These are phyloP conservation scores for Aleurites moluccanus DNA, from an alignment of 441 rosid species.

Conservation along the genomic window DNA sequence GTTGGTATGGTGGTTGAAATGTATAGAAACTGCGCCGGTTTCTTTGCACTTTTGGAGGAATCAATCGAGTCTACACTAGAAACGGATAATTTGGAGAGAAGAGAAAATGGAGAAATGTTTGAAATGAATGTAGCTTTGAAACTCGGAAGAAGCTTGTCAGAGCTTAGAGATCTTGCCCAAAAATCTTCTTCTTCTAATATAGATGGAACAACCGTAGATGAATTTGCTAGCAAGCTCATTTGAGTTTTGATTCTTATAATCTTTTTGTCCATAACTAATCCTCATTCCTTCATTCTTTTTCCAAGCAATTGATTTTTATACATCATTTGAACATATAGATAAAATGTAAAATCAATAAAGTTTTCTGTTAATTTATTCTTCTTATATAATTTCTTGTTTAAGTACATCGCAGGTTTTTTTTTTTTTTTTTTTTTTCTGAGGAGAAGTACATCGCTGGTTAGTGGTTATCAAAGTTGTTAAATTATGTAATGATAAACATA, in stretches of 20 bases:
- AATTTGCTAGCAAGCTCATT: slow-evolving; percentile 74
- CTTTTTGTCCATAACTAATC: neutral
- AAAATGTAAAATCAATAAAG: too few species aligned
- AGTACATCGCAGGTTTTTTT: too few species aligned
- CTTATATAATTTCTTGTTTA: too few species aligned
- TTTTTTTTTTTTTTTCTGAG: too few species aligned
- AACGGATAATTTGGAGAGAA: slow-evolving; percentile 32
- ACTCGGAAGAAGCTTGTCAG: slow-evolving; percentile 71
- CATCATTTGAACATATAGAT: too few species aligned
- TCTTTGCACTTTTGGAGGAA: slow-evolving; percentile 50
- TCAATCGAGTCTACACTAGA: slow-evolving; percentile 46
- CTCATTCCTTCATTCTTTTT: neutral
- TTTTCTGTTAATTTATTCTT: too few species aligned
- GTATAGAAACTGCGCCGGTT: slow-evolving; percentile 73
- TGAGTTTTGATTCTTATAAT: slow-evolving; percentile 14
- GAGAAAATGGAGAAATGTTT: slow-evolving; percentile 58
- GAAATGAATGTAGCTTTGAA: slow-evolving; percentile 61
- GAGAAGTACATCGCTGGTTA: too few species aligned
- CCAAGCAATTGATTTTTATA: too few species aligned
- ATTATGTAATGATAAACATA: too few species aligned
- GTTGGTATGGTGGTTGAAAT: slow-evolving; percentile 88
- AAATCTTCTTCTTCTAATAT: slow-evolving; percentile 28
- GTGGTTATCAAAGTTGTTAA: too few species aligned
- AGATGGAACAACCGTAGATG: slow-evolving; percentile 28
- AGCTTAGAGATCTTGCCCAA: slow-evolving; percentile 53